Evolutionary conservation across 768 basidiomycete species (phyloP).

Genomic region (Kwoniella bestiolae): DNA sequence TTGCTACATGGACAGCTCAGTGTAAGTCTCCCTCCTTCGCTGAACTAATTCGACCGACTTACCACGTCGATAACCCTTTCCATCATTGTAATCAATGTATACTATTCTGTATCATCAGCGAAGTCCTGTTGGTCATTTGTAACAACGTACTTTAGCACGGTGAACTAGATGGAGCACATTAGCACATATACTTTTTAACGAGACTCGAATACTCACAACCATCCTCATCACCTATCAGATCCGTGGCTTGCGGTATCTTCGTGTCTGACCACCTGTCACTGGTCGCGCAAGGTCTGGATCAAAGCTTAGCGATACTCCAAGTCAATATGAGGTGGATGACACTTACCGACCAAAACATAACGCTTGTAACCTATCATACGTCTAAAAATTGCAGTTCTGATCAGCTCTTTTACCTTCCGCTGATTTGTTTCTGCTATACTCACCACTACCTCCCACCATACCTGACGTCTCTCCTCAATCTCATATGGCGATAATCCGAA

Average conservation of each 20-base stretch:
- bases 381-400: conserved; percentile 14
- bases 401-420: too few relatives aligned
- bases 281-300: conserved; percentile 42
- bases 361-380: conserved; percentile 53
- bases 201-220: conserved; percentile 32
- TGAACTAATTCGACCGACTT: conserved; percentile 4
- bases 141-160: conserved; percentile 28
- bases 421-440: conserved; percentile 4
- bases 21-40: not conserved
- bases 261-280: conserved; percentile 48
- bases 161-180: conserved; percentile 25
- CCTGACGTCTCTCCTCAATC: conserved; percentile 49
- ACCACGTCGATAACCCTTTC: conserved; percentile 53
- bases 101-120: conserved; percentile 27
- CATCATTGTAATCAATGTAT: conserved; percentile 41
- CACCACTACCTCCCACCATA: conserved; percentile 55
- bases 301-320: not conserved
- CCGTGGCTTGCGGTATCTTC: conserved; percentile 40
- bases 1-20: conserved; percentile 35
- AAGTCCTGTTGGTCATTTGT: not conserved
- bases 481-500: conserved; percentile 53
- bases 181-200: conserved; percentile 13
- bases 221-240: conserved; percentile 38
- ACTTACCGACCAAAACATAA: conserved; percentile 52
- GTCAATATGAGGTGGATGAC: not conserved